These are phyloP conservation scores for Suhomyces canberraensis DNA, from an alignment of 805 yeast genomes.

Conservation along the genomic window DNA sequence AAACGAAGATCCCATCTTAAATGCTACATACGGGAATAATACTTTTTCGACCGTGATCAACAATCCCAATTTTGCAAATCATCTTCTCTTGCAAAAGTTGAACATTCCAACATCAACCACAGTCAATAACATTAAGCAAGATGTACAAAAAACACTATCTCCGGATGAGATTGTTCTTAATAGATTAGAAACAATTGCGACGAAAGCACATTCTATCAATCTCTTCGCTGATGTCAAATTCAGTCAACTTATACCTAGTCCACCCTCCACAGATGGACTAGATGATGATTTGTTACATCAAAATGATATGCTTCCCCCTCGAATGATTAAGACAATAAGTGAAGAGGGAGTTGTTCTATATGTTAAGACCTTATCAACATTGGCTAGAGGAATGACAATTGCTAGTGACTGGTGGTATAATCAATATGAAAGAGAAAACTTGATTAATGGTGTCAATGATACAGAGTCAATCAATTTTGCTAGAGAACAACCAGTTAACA, in stretches of 20 bases:
- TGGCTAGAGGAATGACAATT: conserved; percentile 80
- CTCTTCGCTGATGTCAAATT: conserved; percentile 90
- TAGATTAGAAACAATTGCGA: conserved; percentile 70
- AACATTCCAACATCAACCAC: conserved; percentile 29
- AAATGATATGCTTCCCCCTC: conserved; percentile 51
- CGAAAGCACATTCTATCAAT: conserved; percentile 86
- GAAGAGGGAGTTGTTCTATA: conserved; percentile 86
- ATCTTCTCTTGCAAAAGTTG: conserved; percentile 32
- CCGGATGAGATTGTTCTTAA: conserved; percentile 38
- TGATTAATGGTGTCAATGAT: conserved; percentile 3
- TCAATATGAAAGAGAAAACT: conserved; percentile 16
- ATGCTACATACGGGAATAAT: conserved; percentile 2
- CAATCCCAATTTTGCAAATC: conserved; percentile 33
- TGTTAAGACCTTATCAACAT: conserved; percentile 74
- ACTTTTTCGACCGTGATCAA: conserved; percentile 19
- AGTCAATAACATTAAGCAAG: no score
- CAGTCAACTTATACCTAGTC: conserved; percentile 75
- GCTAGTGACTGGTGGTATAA: conserved; percentile 90
- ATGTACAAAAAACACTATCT: conserved; percentile 7
- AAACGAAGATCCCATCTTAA: conserved; percentile 4
- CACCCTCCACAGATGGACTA: conserved; percentile 47
- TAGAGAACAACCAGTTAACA: no score
- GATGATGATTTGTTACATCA: conserved; percentile 36
- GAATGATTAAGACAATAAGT: conserved; percentile 56
- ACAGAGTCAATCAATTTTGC: conserved; percentile 8